Percentiles rank a stretch among this genome's conserved stretches.
phyloP scores from a whole-genome alignment of 768 basidiomycete genomes.

The Termitomyces bulborhizus region DNA sequence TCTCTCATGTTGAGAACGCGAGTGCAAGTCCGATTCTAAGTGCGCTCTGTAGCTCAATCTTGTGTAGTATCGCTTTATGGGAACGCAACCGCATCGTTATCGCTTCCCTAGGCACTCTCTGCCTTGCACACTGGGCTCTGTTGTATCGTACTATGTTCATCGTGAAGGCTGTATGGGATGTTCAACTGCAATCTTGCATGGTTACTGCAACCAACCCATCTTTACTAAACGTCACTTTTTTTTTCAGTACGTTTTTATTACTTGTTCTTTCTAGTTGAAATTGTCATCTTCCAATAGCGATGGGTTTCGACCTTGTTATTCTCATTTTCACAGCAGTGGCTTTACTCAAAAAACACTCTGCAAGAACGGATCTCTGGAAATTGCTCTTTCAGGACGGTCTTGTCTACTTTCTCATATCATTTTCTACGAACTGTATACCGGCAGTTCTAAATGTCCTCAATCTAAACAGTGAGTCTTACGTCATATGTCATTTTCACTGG shows the following conservation, averaged over 20 bases:
- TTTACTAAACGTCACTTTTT: constrained; percentile 59
- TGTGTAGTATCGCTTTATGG: constrained; percentile 61
- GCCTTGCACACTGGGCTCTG: constrained; percentile 59
- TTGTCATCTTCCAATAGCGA: constrained; percentile 33
- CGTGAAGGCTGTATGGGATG: constrained; percentile 50
- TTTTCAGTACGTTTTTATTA: constrained; percentile 50
- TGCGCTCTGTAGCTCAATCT: background rate
- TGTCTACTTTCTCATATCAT: constrained; percentile 62
- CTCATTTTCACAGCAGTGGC: constrained; percentile 49
- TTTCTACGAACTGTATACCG: constrained; percentile 59
- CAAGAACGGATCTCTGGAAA: constrained; percentile 57
- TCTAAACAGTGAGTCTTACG: constrained; percentile 44
- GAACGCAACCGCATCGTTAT: constrained; percentile 48
- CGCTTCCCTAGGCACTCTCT: constrained; percentile 44
- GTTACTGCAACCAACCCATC: constrained; percentile 49
- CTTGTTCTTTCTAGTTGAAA: background rate
- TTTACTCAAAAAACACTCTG: constrained; percentile 44
- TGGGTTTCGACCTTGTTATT: constrained; percentile 63
- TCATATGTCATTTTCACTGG: background rate
- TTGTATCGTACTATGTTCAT: constrained; percentile 69
- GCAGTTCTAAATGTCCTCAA: constrained; percentile 59
- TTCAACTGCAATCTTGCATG: constrained; percentile 32
- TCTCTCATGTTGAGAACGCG: constrained; percentile 70
- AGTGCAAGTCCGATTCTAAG: constrained; percentile 12
- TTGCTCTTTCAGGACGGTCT: constrained; percentile 71